A percentile compares a stretch with the other conserved stretches of the same genome.
Conservation (phyloP, 371 early-diverging fungal genomes). For the Sporodiniella umbellata region DNA sequence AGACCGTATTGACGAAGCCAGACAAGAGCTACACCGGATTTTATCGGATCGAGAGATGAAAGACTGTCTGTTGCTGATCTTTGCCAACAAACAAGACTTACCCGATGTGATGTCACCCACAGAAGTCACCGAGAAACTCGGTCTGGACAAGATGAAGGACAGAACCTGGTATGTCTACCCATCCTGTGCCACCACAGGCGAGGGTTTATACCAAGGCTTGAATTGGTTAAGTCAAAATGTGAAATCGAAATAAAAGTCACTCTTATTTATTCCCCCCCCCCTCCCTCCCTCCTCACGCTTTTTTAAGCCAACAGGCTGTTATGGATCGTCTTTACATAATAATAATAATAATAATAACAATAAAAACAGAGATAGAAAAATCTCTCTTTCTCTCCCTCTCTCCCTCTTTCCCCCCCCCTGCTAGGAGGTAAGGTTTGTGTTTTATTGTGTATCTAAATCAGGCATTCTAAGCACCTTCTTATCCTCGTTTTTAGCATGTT, state of each 20-base stretch:
- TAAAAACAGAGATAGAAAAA: background rate
- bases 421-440: background rate
- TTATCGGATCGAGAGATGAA: conserved; percentile 82
- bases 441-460: conserved; percentile 43
- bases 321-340: conserved; percentile 1
- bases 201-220: conserved; percentile 85
- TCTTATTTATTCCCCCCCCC: too few relatives aligned
- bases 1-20: conserved; percentile 83
- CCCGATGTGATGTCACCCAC: conserved; percentile 76
- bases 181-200: conserved; percentile 84
- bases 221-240: conserved; percentile 89
- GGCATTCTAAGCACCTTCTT: conserved; percentile 74
- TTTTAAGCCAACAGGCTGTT: conserved; percentile 38
- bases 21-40: conserved; percentile 79
- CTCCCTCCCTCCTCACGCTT: conserved; percentile 44
- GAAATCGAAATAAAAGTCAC: conserved; percentile 33
- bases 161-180: conserved; percentile 86
- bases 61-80: conserved; percentile 76
- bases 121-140: conserved; percentile 79
- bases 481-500: conserved; percentile 69
- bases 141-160: conserved; percentile 72
- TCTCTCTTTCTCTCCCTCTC: too few relatives aligned
- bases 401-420: too few relatives aligned
- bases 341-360: conserved; percentile 20
- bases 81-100: conserved; percentile 89